Base-by-base conservation (phyloP, 1,284 basidiomycete species). In the Porogramme epimiltina region DNA sequence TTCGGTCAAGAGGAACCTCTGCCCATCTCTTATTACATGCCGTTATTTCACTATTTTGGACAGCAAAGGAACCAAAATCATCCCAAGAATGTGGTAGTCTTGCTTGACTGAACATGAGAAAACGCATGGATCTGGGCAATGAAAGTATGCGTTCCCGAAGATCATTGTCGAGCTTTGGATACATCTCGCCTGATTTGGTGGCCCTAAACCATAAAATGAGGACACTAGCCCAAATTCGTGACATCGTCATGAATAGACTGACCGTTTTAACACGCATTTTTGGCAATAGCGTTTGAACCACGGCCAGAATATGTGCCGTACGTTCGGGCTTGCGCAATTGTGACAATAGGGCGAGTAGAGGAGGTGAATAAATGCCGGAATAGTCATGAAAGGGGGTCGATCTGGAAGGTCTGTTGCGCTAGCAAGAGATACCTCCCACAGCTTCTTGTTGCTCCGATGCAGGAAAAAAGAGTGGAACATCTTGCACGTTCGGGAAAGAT, bases 361-460 rank as follows among this genome's bases (percentile, higher is more conserved):
- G 18, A 60, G 34, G n/a, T 51, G 51, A 9, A 50, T 40, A 24
- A 58, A 60, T 3, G 43, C 52, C 4, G 55, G 50, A 16, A 55
- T 46, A 26, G 45, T 49, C 18, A 60, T 23, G 42, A 47, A 45
- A 16, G 49, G 24, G 4, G 58, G 58, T 23, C 55, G 55, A 3
- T 57, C 49, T 6, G 58, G 58, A 28, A 60, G 23, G 15, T 45
- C 49, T 2, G 37, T 36, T 9, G 50, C 45, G n/a, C 41, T 52
- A 26, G 42, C 18, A 16, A 49, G 45, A 6, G 55, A 55, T 1
- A 42, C 55, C 24, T 43, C 36, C 55, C 55, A 60, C 18, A 57
- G 41, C 4, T n/a, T 18, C 22, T 40, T 44, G 25, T 54, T 55
- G 15, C 22, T 40, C 10, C 45, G 45, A 18, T 47, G 42, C n/a